Base-by-base conservation (phyloP, 2,329 filamentous ascomycete species). In the Geoglossum cookeanum region DNA sequence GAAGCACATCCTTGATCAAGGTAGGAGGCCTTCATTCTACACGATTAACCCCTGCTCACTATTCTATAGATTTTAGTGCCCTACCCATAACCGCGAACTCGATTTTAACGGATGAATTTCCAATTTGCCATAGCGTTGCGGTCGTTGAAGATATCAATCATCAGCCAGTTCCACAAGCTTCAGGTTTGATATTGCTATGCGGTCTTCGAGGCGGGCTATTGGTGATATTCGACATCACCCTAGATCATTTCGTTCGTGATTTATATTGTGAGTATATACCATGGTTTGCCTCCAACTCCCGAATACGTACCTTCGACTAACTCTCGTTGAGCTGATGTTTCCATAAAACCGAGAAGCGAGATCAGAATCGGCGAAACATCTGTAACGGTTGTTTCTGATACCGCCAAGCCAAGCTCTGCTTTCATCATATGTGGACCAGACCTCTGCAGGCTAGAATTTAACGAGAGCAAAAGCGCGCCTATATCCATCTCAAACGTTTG, bases 371-470 rank as follows among this genome's bases (percentile, higher is more conserved):
- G 55, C 6, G 47, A 39, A 29, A 51, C 55, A n/a, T 29, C 55
- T 13, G 42, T 51, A n/a, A 48, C 32, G 7, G 39, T 53, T 17
- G 30, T 37, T 32, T 29, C 55, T 29, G 55, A 57, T 30, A 42
- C 22, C 47, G 42, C 45, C 13, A 39, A 44, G 15, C 13, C 17
- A 42, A 55, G 55, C 49, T 57, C 45, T 27, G 68, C 67, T 1
- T 70, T 71, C 57, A 64, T 68, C 13, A 65, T 67, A n/a, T 72
- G 70, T 58, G 70, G 68, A 13, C 60, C 65, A 1, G 67, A 71
- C 32, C 66, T 69, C 9, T 70, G 67, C 58, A 65, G 64, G 29
- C 57, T 71, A 17, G 63, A 64, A 17, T 64, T 60, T 49, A 60
- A 61, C 27, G 29, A 27, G 22, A 58, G 45, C 3, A 55, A 56